Evolutionary conservation across 176 grass and related monocot genomes (phyloP).

Genomic region (Musa schizocarpa): DNA sequence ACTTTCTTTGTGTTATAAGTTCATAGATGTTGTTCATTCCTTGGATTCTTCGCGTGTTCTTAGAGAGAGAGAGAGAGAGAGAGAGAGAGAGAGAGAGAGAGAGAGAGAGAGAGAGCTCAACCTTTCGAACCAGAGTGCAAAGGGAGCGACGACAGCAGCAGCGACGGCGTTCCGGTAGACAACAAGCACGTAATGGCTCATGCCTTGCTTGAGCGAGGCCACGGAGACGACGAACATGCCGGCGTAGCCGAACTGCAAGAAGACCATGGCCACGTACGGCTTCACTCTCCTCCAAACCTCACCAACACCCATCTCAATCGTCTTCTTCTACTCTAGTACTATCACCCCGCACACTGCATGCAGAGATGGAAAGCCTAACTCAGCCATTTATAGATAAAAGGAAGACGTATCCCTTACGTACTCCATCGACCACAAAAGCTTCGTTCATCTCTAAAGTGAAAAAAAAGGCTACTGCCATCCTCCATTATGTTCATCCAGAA

Average conservation of each 20-base stretch:
- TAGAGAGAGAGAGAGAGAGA: not conserved
- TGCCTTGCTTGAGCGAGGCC: constrained; percentile 57
- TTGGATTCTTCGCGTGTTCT: not conserved
- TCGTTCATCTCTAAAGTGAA: not conserved
- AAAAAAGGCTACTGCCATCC: not conserved
- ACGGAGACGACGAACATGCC: constrained; percentile 68
- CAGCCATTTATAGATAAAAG: not conserved
- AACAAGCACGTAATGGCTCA: constrained; percentile 96
- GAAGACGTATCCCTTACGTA: not conserved
- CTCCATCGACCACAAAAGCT: not conserved
- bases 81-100: not conserved
- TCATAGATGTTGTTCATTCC: not conserved
- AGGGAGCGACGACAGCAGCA: constrained; percentile 39
- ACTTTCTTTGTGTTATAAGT: not conserved
- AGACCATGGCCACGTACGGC: constrained; percentile 79
- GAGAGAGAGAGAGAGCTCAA: constrained; percentile 1
- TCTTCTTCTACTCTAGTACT: not conserved
- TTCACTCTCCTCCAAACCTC: constrained; percentile 49
- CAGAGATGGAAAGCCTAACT: not conserved
- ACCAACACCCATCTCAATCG: constrained; percentile 30
- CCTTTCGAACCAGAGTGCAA: constrained; percentile 75
- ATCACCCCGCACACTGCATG: not conserved
- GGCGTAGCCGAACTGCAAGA: constrained; percentile 76
- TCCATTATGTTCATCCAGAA: constrained; percentile 3
- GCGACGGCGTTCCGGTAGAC: constrained; percentile 67